Base-by-base conservation (phyloP, 768 basidiomycete species). In the Phylloporus scabripes region DNA sequence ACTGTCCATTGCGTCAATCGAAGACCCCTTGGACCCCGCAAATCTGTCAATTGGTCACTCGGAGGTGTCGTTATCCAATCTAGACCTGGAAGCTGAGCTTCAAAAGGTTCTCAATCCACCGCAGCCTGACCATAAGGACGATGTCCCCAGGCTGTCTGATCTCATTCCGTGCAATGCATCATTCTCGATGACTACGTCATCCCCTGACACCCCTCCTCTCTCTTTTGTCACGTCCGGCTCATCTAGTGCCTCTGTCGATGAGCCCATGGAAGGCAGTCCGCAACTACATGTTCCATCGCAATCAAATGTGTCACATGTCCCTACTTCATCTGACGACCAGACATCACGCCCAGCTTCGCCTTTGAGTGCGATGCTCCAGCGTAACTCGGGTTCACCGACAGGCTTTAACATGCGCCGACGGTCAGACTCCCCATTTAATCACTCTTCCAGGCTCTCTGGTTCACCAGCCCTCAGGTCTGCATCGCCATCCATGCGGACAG, bases 41-140 rank as follows among this genome's bases (percentile, higher is more conserved):
- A 71, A 70, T 28, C 46, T 68, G 47, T 68, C 63, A 14, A 65
- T 70, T n/a, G 68, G 65, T 21, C 63, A 67, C 38, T 70, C 68
- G 10, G 71, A 71, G 42, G 62, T 71, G 17, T 70, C 69, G 2
- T 53, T 69, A 8, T 64, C 61, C 21, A 67, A 63, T 23, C 42
- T 74, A 9, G 66, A 67, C 36, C 29, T 56, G 20, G 67, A 69
- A 42, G 61, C 58, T 39, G 69, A 65, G 33, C 59, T 64, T 17
- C 60, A 57, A 28, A 55, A 56, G 31, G 62, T 55, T 17, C 34
- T 62, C 7, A 48, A 53, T 15, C 57, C 56, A 0, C 42, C 56
- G 10, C 56, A 50, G 18, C 26, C 52, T 1, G 49, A 56, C 28
- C 39, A 38, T 26, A 51, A 48, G 38, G 49, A 52, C 6, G 46